Conservation (phyloP, 2,329 filamentous ascomycete species). For the Ophiostoma sp. region DNA sequence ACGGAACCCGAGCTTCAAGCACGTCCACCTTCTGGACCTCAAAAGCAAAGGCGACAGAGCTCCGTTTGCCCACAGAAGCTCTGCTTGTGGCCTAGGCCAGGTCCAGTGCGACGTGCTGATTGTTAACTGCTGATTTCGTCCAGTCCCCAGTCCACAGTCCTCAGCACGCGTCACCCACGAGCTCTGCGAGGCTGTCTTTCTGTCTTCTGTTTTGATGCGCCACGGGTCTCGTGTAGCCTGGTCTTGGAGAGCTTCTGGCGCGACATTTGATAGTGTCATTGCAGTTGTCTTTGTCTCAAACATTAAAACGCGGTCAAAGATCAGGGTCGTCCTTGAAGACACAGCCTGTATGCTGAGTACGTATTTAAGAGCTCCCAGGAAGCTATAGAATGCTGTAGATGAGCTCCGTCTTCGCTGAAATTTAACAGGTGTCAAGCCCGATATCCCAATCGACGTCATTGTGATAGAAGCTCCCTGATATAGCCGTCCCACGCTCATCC, state of each 20-base stretch:
- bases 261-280: background rate
- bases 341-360: background rate
- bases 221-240: too few relatives aligned
- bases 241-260: background rate
- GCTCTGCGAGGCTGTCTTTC: background rate
- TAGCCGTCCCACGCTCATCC: background rate
- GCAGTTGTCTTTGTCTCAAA: background rate
- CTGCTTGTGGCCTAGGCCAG: constrained; percentile 5
- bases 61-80: background rate
- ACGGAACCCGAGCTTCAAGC: background rate
- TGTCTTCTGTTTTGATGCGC: background rate
- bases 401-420: background rate
- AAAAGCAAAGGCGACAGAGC: background rate
- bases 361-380: background rate
- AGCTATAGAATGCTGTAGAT: background rate
- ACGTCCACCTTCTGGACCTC: background rate
- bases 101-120: background rate
- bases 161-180: background rate
- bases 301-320: background rate
- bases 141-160: too few relatives aligned
- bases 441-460: background rate
- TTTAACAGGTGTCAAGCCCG: background rate
- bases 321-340: background rate
- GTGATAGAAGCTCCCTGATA: background rate
- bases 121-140: background rate